Conservation (phyloP, 139 green algal genomes). For the Coccomyxa sp. region DNA sequence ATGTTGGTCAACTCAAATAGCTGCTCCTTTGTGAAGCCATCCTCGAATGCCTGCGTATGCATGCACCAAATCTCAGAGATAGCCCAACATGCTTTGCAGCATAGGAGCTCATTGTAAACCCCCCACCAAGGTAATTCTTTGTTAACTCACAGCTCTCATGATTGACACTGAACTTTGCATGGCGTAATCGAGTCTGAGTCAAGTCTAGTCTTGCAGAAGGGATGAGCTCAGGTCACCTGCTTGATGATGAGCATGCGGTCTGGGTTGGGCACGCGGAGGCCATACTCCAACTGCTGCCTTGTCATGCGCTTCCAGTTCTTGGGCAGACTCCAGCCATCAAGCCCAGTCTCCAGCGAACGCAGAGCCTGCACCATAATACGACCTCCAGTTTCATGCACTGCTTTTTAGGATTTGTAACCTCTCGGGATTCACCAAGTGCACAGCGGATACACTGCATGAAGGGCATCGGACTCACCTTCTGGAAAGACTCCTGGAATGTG, state of each 20-base stretch:
- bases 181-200: not conserved
- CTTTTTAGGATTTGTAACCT: too few relatives aligned
- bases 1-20: constrained; percentile 89
- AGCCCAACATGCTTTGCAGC: not conserved
- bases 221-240: constrained; percentile 37
- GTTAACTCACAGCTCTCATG: too few relatives aligned
- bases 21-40: constrained; percentile 77
- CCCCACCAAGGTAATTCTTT: too few relatives aligned
- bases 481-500: constrained; percentile 96
- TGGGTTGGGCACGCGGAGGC: constrained; percentile 85
- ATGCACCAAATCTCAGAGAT: not conserved
- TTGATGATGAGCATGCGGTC: constrained; percentile 82
- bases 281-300: constrained; percentile 75
- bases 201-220: not conserved
- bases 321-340: constrained; percentile 84
- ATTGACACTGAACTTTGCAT: not conserved
- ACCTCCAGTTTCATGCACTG: too few relatives aligned
- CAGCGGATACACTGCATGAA: too few relatives aligned
- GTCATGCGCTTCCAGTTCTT: constrained; percentile 70
- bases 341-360: constrained; percentile 87
- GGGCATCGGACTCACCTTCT: constrained; percentile 67
- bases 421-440: too few relatives aligned
- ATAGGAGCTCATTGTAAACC: too few relatives aligned
- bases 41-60: constrained; percentile 50
- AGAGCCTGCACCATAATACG: not conserved